Base-by-base conservation (phyloP, 2,329 filamentous ascomycete species). In the Balansia obtecta region DNA sequence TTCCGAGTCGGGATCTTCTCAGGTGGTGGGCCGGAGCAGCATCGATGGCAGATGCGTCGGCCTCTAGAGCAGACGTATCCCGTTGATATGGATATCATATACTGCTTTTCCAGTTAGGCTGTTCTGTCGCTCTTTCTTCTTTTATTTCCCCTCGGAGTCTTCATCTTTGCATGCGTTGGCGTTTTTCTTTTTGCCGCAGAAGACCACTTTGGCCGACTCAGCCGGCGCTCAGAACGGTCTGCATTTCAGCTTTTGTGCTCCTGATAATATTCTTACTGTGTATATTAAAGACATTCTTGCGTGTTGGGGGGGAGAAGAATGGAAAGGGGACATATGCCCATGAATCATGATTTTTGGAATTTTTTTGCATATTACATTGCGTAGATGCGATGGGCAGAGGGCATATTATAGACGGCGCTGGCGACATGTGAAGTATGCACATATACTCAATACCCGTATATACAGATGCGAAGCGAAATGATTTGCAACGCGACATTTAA, bases 21-120 rank as follows among this genome's bases (percentile, higher is more conserved):
- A 58, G 16, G 53, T 50, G 32, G 60, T 56, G 37, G 59, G 62
- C n/a, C 61, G 56, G 41, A 60, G 57, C 56, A 56, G 44, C 57
- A 54, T 45, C 60, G 58, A 30, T 70, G 67, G 66, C 64, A 67
- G 48, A 65, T 69, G n/a, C 54, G 53, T 15, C 61, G 61, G 48
- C 61, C 67, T 1, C 61, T 69, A 16, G 63, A 65, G 51, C 58
- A 57, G 44, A 55, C 58, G 15, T 66, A 69, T 55, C 66, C 67
- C 4, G 60, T 61, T 45, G 61, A 64, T 33, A 66, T 68, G 67
- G 67, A 70, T 49, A 60, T 63, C 43, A 58, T 69, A 38, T 70
- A 69, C 52, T 60, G 56, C 46, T 51, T 56, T 39, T 51, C 61
- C 37, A 51, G 56, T 47, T 65, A 39, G 18, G 2, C 16, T 3